These are phyloP conservation scores for Sordariomycetes sp. DNA, from an alignment of 2,329 filamentous ascomycete species.

Conservation along the genomic window DNA sequence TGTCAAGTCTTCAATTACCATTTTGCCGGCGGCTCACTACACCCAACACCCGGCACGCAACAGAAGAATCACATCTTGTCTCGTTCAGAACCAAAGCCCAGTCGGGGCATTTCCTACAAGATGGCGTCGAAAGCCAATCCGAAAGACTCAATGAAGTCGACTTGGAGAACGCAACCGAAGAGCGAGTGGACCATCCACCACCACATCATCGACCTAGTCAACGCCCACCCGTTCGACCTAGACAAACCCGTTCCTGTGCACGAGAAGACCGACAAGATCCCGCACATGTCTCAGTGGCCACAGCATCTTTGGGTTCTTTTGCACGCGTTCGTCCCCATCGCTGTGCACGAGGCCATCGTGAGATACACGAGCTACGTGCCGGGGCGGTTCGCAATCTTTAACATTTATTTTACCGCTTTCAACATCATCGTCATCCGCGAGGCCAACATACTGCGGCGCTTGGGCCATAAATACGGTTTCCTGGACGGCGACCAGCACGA, in stretches of 20 bases:
- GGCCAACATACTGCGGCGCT: conserved; percentile 23
- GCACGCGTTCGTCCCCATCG: conserved; percentile 14
- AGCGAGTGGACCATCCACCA: conserved; percentile 20
- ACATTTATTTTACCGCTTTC: conserved; percentile 27
- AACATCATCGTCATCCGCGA: conserved; percentile 29
- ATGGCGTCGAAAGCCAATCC: conserved; percentile 2
- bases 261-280: conserved; percentile 29
- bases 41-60: too few species aligned
- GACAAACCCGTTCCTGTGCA: conserved; percentile 25
- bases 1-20: too few species aligned
- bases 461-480: conserved; percentile 28
- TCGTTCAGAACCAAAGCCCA: too few species aligned
- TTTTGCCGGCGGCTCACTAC: too few species aligned
- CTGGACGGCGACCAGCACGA: conserved; percentile 33
- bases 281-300: conserved; percentile 23
- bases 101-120: too few species aligned
- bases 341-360: conserved; percentile 12
- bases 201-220: conserved; percentile 20
- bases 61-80: too few species aligned
- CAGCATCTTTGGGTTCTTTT: conserved; percentile 28
- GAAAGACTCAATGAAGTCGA: conserved; percentile 28
- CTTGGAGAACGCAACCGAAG: conserved; percentile 20
- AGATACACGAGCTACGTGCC: conserved; percentile 21
- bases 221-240: conserved; percentile 15
- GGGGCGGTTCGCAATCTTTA: conserved; percentile 16